Evolutionary conservation across 345 rosid species (phyloP).

Genomic region (Eutrema japonicum): DNA sequence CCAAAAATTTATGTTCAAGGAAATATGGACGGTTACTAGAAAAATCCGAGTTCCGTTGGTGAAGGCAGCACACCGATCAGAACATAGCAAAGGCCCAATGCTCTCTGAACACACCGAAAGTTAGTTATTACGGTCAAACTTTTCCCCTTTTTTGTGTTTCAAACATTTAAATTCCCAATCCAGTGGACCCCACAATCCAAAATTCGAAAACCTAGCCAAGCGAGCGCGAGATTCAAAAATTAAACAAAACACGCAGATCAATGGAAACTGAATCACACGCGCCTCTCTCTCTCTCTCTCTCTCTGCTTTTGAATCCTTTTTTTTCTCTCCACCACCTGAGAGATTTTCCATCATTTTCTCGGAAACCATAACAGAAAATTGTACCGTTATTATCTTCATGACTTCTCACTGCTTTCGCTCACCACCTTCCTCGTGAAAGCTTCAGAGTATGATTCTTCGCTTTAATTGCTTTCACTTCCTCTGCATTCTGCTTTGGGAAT

Average conservation of each 20-base stretch:
- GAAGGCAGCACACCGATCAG: not conserved
- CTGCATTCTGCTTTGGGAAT: not conserved
- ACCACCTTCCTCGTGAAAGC: constrained; percentile 8
- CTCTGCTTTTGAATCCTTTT: constrained; percentile 7
- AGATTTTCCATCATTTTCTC: constrained; percentile 8
- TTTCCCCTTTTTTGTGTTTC: constrained; percentile 12
- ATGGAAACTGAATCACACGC: constrained; percentile 38
- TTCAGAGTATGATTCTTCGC: constrained; percentile 21
- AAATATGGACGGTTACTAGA: too few species aligned
- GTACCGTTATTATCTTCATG: not conserved
- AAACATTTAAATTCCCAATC: constrained; percentile 29
- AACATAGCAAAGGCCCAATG: constrained; percentile 5
- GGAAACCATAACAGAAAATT: not conserved
- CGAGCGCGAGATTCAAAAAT: constrained; percentile 64
- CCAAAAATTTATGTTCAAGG: too few species aligned
- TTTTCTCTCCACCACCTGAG: constrained; percentile 12
- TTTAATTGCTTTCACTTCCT: not conserved
- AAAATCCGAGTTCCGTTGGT: too few species aligned
- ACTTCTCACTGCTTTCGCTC: constrained; percentile 17
- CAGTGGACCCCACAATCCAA: constrained; percentile 27
- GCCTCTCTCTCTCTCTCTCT: constrained; percentile 34
- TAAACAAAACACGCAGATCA: constrained; percentile 34
- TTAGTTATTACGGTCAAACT: constrained; percentile 36
- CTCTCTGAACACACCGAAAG: not conserved
- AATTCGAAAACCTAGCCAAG: constrained; percentile 40